Evolutionary conservation across 208 protist species (phyloP).

Genomic region (Leptomonas pyrrhocoris): DNA sequence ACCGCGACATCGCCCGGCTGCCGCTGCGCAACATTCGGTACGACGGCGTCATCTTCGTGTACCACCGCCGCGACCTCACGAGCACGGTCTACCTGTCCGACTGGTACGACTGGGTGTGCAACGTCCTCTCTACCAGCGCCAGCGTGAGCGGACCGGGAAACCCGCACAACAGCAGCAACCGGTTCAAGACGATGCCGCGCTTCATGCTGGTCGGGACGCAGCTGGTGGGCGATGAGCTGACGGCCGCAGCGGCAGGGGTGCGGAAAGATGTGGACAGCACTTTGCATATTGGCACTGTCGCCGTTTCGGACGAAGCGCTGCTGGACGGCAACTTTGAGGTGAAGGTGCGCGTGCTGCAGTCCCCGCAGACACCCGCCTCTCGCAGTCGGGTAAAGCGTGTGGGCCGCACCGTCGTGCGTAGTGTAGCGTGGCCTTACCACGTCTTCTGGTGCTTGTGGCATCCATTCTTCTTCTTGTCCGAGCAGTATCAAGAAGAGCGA

Average conservation of each 20-base stretch:
- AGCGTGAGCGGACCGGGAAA: constrained; percentile 2
- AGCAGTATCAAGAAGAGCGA: constrained; percentile 50
- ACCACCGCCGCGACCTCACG: constrained; percentile 59
- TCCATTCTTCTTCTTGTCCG: constrained; percentile 48
- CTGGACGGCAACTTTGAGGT: constrained; percentile 37
- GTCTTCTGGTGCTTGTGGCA: constrained; percentile 28
- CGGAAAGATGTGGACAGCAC: constrained; percentile 10
- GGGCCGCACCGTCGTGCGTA: neutral
- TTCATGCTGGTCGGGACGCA: constrained; percentile 57
- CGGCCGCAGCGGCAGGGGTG: constrained; percentile 8
- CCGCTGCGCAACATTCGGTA: constrained; percentile 56
- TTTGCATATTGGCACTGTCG: constrained; percentile 15
- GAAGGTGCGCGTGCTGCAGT: constrained; percentile 27
- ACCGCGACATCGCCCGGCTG: constrained; percentile 44
- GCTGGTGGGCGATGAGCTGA: constrained; percentile 23
- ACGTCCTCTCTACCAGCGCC: constrained; percentile 18
- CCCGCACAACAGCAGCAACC: neutral
- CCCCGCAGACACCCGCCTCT: constrained; percentile 6
- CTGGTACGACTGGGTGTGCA: constrained; percentile 57
- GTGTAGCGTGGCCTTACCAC: constrained; percentile 22
- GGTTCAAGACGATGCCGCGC: constrained; percentile 22
- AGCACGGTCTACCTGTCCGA: constrained; percentile 55
- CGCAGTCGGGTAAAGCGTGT: neutral
- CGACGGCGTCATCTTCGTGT: constrained; percentile 82
- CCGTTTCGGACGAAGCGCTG: constrained; percentile 35